Percentiles rank a stretch among this genome's conserved stretches.
phyloP scores from a whole-genome alignment of 345 rosid species.

The Dipteronia sinensis region DNA sequence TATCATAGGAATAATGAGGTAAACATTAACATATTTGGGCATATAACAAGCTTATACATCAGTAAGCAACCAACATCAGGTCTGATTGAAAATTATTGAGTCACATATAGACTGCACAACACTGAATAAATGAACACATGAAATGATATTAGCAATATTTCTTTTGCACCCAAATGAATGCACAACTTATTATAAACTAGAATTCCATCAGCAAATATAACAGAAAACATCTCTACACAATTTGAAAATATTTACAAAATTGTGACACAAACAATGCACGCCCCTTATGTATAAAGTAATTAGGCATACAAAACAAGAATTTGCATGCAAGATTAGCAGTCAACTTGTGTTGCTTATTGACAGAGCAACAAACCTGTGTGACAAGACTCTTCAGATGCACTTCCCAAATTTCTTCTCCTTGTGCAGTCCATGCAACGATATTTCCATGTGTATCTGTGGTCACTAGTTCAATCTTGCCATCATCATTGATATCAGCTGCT shows the following conservation, averaged over 20 bases:
- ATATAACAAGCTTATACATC: neutral
- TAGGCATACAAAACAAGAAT: neutral
- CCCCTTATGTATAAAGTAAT: neutral
- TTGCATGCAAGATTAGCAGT: neutral
- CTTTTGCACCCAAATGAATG: neutral
- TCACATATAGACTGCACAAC: neutral
- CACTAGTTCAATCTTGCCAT: slow-evolving; percentile 95
- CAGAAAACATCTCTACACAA: neutral
- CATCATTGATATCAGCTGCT: slow-evolving; percentile 99
- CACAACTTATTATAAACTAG: neutral
- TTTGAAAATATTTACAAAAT: neutral
- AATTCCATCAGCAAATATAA: neutral
- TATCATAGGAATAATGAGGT: neutral
- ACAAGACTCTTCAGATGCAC: slow-evolving; percentile 84
- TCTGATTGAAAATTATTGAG: neutral
- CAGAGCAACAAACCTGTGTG: slow-evolving; percentile 67
- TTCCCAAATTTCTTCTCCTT: slow-evolving; percentile 93
- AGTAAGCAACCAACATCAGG: neutral
- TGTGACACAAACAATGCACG: neutral
- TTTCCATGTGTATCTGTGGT: slow-evolving; percentile 97
- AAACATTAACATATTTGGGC: neutral
- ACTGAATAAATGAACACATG: neutral
- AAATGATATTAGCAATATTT: neutral
- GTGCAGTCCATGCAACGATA: slow-evolving; percentile 97
- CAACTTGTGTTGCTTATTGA: slow-evolving; percentile 1